Conservation (phyloP, 306 rosid genomes). For the Sechiopsis laciniata region DNA sequence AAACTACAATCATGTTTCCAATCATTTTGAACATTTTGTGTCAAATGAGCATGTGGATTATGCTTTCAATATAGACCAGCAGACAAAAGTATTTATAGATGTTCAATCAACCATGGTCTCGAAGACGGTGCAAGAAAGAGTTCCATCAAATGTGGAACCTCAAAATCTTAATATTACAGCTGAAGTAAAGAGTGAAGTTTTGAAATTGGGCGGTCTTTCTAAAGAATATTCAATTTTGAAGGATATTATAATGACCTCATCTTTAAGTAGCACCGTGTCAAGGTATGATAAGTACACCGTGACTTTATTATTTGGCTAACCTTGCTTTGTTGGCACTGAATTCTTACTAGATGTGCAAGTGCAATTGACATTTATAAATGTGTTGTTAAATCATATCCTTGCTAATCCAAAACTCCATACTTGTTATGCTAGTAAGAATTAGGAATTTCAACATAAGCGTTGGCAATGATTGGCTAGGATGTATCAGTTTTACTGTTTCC, state of each 20-base stretch:
- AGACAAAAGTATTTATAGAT: constrained; percentile 50
- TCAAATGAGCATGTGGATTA: constrained; percentile 26
- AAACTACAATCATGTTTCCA: constrained; percentile 12
- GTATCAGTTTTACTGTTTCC: not conserved
- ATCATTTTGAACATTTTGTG: constrained; percentile 34
- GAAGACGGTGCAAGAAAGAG: constrained; percentile 33
- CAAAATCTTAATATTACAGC: constrained; percentile 31
- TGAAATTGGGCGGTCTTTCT: constrained; percentile 73
- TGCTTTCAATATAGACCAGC: constrained; percentile 45
- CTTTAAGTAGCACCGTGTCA: constrained; percentile 41
- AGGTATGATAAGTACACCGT: constrained; percentile 44
- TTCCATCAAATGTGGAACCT: constrained; percentile 31
- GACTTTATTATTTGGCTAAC: constrained; percentile 6
- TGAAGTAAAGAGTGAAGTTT: constrained; percentile 22
- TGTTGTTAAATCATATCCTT: not conserved
- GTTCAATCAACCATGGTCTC: constrained; percentile 40
- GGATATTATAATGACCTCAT: constrained; percentile 56
- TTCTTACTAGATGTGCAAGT: constrained; percentile 2
- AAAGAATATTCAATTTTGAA: constrained; percentile 62
- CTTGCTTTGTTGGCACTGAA: not conserved
- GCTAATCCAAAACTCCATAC: not conserved
- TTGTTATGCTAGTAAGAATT: not conserved
- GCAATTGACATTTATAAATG: not conserved
- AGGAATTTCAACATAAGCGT: not conserved
- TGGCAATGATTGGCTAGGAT: constrained; percentile 1